Percentiles rank a stretch among this genome's conserved stretches.
These are phyloP conservation scores for Globisporangium recalcitrans DNA, from an alignment of 352 stramenopile genomes.

Conservation along the genomic window DNA sequence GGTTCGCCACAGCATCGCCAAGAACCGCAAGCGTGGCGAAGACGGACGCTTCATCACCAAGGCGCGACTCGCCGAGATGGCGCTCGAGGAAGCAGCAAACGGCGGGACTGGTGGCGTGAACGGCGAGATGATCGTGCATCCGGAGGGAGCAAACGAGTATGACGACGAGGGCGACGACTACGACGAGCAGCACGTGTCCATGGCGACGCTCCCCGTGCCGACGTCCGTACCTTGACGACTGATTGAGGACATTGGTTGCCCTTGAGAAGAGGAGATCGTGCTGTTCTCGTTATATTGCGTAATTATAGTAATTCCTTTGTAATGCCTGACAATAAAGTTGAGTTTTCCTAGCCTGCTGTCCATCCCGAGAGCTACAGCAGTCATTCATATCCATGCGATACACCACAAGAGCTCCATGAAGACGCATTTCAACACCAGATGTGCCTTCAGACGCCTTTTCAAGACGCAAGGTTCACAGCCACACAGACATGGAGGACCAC, in stretches of 20 bases:
- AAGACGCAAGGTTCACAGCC: neutral
- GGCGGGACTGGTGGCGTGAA: neutral
- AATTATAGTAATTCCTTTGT: neutral
- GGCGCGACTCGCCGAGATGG: slow-evolving; percentile 65
- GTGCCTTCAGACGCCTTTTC: neutral
- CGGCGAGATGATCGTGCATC: slow-evolving; percentile 17
- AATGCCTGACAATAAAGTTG: neutral
- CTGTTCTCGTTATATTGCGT: neutral
- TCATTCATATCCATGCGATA: neutral
- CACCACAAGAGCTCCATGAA: too few species aligned
- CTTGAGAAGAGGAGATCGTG: neutral
- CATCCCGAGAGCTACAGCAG: neutral
- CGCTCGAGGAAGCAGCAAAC: slow-evolving; percentile 37
- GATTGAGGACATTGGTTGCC: too few species aligned
- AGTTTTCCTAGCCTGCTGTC: neutral
- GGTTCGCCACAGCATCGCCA: slow-evolving; percentile 78
- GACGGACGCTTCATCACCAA: slow-evolving; percentile 83
- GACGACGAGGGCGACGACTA: slow-evolving; percentile 21
- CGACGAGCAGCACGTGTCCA: slow-evolving; percentile 16
- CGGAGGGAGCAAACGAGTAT: neutral
- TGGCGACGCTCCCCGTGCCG: slow-evolving; percentile 10
- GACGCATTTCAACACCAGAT: neutral
- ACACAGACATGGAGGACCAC: neutral
- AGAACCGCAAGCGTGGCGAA: slow-evolving; percentile 76
- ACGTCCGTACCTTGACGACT: slow-evolving; percentile 7